Base-by-base conservation (phyloP, 768 basidiomycete genomes). In the Termitomyces titanicus region DNA sequence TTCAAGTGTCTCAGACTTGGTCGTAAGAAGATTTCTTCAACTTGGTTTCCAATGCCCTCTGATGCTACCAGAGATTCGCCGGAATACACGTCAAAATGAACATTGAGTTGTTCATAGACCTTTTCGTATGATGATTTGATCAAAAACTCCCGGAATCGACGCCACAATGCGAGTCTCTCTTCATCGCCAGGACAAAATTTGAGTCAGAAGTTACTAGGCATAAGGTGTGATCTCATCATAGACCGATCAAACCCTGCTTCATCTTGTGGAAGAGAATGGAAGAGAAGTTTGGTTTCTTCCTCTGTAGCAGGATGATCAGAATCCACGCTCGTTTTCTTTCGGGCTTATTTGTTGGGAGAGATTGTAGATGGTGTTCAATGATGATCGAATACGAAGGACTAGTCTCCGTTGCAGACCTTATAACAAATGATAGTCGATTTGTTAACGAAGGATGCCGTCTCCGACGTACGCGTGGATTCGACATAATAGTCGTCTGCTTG, bases 11-110 rank as follows among this genome's bases (percentile, higher is more conserved):
- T n/a, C n/a, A n/a, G n/a, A n/a, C n/a, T 57, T 57, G 24, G 56
- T 47, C 2, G 56, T 47, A 3, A 57, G 47, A 31, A 97, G 71
- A 7, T 85, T 81, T 71, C 45, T 87, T 77, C 29, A 94, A 74
- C n/a, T n/a, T n/a, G 46, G 79, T 70, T 42, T 79, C 70, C 58
- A 97, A 89, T 89, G 71, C 78, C 81, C 66, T 82, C 75, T 65
- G 84, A 78, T 3, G 83, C 78, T 20, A 92, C 89, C 67, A 77
- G 71, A 67, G 88, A 90, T 76, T 98, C 95, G 20, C 95, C 95
- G 18, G 83, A 86, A 72, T 97, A 98, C 25, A 87, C 82, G 67
- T 97, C 94, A 62, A 97, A 98, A 56, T 82, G 71, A 53, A 98
- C 86, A 66, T 98, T 98, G 61, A 98, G 72, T 25, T 91, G 80